A percentile compares a stretch with the other conserved stretches of the same genome.
Evolutionary conservation across 2,329 filamentous ascomycete species (phyloP).

Genomic region (Alternaria ethzedia): DNA sequence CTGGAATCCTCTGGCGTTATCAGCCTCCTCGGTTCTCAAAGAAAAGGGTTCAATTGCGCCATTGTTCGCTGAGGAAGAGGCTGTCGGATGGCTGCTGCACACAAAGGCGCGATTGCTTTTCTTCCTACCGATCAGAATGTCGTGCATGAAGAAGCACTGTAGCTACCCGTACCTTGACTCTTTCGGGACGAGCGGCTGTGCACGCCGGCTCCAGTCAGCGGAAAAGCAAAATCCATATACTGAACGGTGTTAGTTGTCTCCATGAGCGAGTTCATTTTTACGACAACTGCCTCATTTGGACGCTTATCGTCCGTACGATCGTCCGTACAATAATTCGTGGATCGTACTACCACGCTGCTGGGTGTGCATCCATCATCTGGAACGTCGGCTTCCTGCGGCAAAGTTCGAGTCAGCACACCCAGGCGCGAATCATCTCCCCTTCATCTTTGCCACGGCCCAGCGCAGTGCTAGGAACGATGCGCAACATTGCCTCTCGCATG

Average conservation of each 20-base stretch:
- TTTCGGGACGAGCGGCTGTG: background rate
- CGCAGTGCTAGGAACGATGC: background rate
- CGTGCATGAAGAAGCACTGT: constrained; percentile 2
- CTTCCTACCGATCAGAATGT: constrained; percentile 2
- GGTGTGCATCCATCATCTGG: constrained; percentile 5
- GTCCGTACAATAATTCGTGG: background rate
- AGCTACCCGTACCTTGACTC: constrained; percentile 6
- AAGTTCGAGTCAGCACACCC: constrained; percentile 5
- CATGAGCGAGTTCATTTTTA: background rate
- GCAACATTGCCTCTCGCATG: background rate
- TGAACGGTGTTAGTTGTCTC: background rate
- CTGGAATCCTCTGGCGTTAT: background rate
- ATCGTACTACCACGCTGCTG: background rate
- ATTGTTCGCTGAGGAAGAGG: background rate
- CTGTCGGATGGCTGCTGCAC: background rate
- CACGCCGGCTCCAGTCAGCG: background rate
- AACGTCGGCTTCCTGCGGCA: background rate
- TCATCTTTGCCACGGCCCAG: background rate
- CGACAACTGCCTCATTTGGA: background rate
- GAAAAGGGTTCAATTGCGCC: constrained; percentile 1
- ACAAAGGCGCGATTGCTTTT: background rate
- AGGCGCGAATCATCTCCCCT: background rate
- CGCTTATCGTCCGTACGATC: background rate
- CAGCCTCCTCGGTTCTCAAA: background rate
- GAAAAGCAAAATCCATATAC: background rate